Base-by-base conservation (phyloP, 495 filamentous ascomycete genomes). In the Penicillium alfredii region DNA sequence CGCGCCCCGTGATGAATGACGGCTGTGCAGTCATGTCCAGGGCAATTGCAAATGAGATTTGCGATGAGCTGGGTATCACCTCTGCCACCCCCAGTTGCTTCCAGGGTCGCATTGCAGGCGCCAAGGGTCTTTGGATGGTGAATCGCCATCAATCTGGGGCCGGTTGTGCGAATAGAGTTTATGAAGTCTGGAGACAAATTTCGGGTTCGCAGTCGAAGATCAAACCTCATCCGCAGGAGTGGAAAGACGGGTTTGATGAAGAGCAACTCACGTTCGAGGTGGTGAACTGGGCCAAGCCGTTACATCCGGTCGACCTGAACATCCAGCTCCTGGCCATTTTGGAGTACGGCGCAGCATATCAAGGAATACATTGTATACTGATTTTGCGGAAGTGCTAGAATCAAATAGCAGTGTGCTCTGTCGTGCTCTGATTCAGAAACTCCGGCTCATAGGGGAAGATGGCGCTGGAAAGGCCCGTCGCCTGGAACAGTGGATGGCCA, bases 91-190 rank as follows among this genome's bases (percentile, higher is more conserved):
- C 89, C 0, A 82, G 81, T 37, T 76, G 71, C 5, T 82, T 93
- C 33, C 90, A 96, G 61, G 90, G 70, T 8, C 71, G 90, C 25
- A 78, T 97, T 42, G 84, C 80, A 2, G 79, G 84, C 4, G 85
- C 86, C 1, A 96, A 97, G 58, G 92, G 92, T 2, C 63, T 96
- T 25, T 96, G 90, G 89, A 77, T 89, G 60, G 69, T 90, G 10
- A 78, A 82, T 44, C 41, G 40, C n/a, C 53, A 64, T 27, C 15
- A 45, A 8, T 60, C 58, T 2, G 40, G 42, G 3, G 33, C 62
- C 13, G 28, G 30, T 8, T 16, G 30, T 2, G 23, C 38, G 3
- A 66, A 66, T 6, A 55, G 56, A 2, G 49, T 23, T 6, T 23
- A 63, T 27, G 60, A 66, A 35, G 25, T 61, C 38, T 94, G 84